Conservation (phyloP, 2,329 filamentous ascomycete genomes). For the Chrysosphaeria jannelii region DNA sequence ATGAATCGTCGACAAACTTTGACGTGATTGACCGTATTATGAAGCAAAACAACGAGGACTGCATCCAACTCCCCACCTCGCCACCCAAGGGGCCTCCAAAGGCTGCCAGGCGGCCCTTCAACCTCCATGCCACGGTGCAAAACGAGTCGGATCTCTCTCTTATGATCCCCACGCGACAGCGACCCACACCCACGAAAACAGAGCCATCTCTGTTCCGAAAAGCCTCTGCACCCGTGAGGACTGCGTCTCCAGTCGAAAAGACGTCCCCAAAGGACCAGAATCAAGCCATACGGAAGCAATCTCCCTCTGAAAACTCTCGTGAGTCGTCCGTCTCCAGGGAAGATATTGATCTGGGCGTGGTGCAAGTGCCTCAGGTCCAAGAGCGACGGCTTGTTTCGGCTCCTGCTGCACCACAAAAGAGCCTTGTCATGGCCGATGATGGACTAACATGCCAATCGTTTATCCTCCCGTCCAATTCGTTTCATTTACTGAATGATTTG, state of each 20-base stretch:
- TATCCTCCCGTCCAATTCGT: conserved; percentile 5
- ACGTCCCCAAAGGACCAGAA: too few species aligned
- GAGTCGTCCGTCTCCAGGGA: conserved; percentile 3
- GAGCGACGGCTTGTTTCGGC: too few species aligned
- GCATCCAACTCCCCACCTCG: not conserved
- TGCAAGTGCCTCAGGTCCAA: conserved; percentile 1
- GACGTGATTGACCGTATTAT: conserved; percentile 3
- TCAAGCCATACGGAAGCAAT: too few species aligned
- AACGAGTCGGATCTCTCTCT: conserved; percentile 6
- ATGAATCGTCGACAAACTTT: conserved; percentile 4
- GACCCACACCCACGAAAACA: not conserved
- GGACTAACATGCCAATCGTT: conserved; percentile 5
- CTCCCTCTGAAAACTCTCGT: too few species aligned
- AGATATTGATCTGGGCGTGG: conserved; percentile 1
- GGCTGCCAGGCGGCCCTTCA: not conserved
- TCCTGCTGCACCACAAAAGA: too few species aligned
- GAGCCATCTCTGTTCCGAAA: conserved; percentile 2
- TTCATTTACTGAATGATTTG: conserved; percentile 5
- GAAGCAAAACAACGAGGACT: conserved; percentile 4
- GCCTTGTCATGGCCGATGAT: too few species aligned
- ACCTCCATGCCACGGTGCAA: conserved; percentile 5
- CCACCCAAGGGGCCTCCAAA: not conserved
- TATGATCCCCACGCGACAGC: conserved; percentile 1
- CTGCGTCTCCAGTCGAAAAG: too few species aligned
- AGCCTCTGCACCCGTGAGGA: not conserved